Evolutionary conservation across 352 stramenopile genomes (phyloP).

Genomic region (Pythium grandisporangium): DNA sequence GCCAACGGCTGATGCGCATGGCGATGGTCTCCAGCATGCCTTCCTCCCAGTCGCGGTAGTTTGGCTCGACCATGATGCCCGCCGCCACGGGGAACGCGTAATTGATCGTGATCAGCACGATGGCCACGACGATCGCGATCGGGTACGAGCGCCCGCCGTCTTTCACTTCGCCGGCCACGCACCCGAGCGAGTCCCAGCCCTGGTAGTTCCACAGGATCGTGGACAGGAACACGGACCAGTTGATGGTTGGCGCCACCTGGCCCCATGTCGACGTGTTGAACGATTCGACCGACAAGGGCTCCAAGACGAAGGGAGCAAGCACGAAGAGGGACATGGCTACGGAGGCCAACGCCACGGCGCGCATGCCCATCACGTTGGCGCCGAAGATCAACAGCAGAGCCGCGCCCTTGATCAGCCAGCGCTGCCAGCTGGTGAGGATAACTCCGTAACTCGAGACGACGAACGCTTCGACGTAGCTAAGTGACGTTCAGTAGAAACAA

Average conservation of each 20-base stretch:
- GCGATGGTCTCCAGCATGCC: constrained; percentile 69
- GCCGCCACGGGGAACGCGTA: constrained; percentile 77
- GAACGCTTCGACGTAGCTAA: constrained; percentile 74
- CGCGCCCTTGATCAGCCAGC: constrained; percentile 63
- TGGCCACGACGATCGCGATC: constrained; percentile 76
- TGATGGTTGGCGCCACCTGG: constrained; percentile 48
- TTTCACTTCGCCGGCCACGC: constrained; percentile 80
- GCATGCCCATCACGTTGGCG: constrained; percentile 70
- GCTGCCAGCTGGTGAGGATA: constrained; percentile 31
- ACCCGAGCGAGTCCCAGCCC: constrained; percentile 82
- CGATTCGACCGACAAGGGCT: constrained; percentile 58
- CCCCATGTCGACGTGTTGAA: constrained; percentile 74
- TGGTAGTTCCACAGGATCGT: constrained; percentile 86
- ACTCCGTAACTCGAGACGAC: constrained; percentile 49
- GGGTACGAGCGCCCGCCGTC: constrained; percentile 71
- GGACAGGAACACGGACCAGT: constrained; percentile 82
- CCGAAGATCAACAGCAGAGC: constrained; percentile 64
- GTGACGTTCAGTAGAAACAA: too few relatives aligned
- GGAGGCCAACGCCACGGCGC: constrained; percentile 57
- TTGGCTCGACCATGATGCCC: constrained; percentile 68
- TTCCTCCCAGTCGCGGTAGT: constrained; percentile 64
- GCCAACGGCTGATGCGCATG: constrained; percentile 59
- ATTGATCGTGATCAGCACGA: constrained; percentile 77
- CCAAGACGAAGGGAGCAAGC: constrained; percentile 67
- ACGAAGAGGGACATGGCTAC: constrained; percentile 81